Evolutionary conservation across 306 rosid genomes (phyloP).

Genomic region (Sphenostylis stenocarpa): DNA sequence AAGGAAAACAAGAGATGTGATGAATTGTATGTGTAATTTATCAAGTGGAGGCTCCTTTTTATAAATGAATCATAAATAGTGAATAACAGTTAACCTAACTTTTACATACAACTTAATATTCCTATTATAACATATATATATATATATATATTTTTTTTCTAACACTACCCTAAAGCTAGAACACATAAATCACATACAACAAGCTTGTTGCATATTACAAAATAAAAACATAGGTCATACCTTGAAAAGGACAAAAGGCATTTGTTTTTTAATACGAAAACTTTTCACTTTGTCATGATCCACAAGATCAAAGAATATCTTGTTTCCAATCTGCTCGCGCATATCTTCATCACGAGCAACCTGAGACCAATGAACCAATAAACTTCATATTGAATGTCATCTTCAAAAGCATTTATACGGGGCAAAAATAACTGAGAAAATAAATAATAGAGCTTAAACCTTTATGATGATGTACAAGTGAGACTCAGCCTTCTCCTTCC

Average conservation of each 20-base stretch:
- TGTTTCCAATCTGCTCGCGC: constrained; percentile 74
- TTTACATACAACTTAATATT: not conserved
- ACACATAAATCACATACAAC: not conserved
- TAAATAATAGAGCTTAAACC: constrained; percentile 42
- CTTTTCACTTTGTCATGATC: constrained; percentile 91
- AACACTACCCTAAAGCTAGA: not conserved
- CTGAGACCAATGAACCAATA: constrained; percentile 41
- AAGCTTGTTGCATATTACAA: not conserved
- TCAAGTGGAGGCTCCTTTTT: not conserved
- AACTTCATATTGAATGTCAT: not conserved
- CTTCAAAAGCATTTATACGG: not conserved
- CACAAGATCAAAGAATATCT: constrained; percentile 86
- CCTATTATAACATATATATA: not conserved
- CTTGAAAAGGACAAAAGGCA: constrained; percentile 69
- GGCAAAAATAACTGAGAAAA: not conserved
- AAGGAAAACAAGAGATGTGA: not conserved
- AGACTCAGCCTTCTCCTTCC: constrained; percentile 87
- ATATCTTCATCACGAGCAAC: constrained; percentile 89
- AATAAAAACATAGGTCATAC: constrained; percentile 40
- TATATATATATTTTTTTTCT: not conserved
- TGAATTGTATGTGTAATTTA: not conserved
- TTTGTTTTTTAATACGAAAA: constrained; percentile 76
- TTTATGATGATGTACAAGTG: constrained; percentile 82
- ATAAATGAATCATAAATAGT: not conserved
- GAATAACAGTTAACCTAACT: not conserved